A percentile compares a stretch with the other conserved stretches of the same genome.
These are phyloP conservation scores for Mollisia scopiformis DNA, from an alignment of 2,329 filamentous ascomycete species.

Conservation along the genomic window DNA sequence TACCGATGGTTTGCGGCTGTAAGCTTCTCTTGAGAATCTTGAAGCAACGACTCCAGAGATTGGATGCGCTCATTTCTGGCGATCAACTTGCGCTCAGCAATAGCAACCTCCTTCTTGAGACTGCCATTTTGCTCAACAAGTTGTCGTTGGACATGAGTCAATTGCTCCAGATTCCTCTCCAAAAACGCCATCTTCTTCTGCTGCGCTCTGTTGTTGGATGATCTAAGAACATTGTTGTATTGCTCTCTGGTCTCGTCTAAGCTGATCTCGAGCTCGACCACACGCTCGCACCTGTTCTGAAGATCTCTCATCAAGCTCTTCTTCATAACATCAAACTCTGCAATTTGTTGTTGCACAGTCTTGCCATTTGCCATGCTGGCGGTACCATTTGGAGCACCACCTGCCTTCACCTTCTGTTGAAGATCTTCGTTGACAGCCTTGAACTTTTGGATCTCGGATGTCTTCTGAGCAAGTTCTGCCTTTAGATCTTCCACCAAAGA, in stretches of 20 bases:
- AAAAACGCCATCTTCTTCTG: slow-evolving; percentile 99
- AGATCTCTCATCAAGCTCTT: slow-evolving; percentile 98
- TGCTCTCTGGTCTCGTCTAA: slow-evolving; percentile 97
- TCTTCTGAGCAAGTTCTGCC: slow-evolving; percentile 74
- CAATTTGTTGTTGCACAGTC: slow-evolving; percentile 95
- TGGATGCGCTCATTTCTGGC: slow-evolving; percentile 96
- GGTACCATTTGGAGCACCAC: slow-evolving; percentile 61
- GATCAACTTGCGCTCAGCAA: slow-evolving; percentile 95
- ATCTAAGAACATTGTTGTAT: slow-evolving; percentile 97
- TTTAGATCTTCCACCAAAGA: slow-evolving; percentile 78
- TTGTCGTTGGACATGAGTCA: slow-evolving; percentile 96
- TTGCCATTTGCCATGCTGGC: slow-evolving; percentile 73
- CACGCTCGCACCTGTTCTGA: slow-evolving; percentile 96
- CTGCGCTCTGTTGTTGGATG: slow-evolving; percentile 96
- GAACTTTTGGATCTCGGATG: slow-evolving; percentile 80
- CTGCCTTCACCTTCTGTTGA: slow-evolving; percentile 72
- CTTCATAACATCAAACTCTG: slow-evolving; percentile 99
- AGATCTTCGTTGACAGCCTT: slow-evolving; percentile 80
- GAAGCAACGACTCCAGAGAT: slow-evolving; percentile 86
- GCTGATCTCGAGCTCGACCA: slow-evolving; percentile 97
- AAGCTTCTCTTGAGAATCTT: slow-evolving; percentile 98
- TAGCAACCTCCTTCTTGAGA: slow-evolving; percentile 98
- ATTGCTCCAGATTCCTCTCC: slow-evolving; percentile 95
- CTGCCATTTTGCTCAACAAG: slow-evolving; percentile 97
- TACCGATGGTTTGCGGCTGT: slow-evolving; percentile 97